These are phyloP conservation scores for Hypoxylon sp. DNA, from an alignment of 2,329 filamentous ascomycete genomes.

Conservation along the genomic window DNA sequence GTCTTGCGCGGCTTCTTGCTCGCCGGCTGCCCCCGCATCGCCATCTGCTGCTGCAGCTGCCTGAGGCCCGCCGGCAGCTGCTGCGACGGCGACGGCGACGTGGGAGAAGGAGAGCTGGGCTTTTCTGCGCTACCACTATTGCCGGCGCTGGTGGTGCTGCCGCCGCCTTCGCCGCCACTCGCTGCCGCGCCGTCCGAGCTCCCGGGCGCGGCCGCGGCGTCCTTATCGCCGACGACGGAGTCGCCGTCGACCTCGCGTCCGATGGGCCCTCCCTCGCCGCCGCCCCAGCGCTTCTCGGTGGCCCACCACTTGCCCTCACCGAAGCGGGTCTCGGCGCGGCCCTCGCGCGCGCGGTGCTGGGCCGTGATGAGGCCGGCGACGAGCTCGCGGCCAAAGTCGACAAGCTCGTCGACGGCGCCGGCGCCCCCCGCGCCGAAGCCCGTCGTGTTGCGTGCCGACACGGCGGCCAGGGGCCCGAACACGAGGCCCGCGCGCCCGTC, in stretches of 20 bases:
- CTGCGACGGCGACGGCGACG: neutral
- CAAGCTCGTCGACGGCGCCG: conserved; percentile 65
- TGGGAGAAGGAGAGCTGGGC: neutral
- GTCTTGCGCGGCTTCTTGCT: conserved; percentile 62
- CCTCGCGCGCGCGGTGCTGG: conserved; percentile 68
- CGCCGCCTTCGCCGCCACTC: neutral
- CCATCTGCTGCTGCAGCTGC: conserved; percentile 19
- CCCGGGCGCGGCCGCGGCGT: conserved; percentile 33
- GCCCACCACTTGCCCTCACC: conserved; percentile 70
- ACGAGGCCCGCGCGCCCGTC: conserved; percentile 66
- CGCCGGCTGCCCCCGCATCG: conserved; percentile 43
- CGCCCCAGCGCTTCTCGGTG: conserved; percentile 67
- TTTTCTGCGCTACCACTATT: conserved; percentile 5
- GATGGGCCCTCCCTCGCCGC: conserved; percentile 68
- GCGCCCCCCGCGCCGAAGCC: conserved; percentile 56
- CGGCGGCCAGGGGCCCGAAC: conserved; percentile 68
- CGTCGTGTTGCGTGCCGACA: conserved; percentile 65
- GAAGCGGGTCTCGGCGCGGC: conserved; percentile 62
- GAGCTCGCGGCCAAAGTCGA: conserved; percentile 69
- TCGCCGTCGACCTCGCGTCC: conserved; percentile 66
- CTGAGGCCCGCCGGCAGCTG: neutral
- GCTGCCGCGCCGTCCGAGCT: neutral
- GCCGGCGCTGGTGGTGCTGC: neutral
- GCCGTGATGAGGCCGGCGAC: conserved; percentile 68
- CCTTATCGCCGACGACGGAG: conserved; percentile 56